Percentiles rank a stretch among this genome's conserved stretches.
phyloP scores from a whole-genome alignment of 1,284 basidiomycete species.

The Puccinia coronata region DNA sequence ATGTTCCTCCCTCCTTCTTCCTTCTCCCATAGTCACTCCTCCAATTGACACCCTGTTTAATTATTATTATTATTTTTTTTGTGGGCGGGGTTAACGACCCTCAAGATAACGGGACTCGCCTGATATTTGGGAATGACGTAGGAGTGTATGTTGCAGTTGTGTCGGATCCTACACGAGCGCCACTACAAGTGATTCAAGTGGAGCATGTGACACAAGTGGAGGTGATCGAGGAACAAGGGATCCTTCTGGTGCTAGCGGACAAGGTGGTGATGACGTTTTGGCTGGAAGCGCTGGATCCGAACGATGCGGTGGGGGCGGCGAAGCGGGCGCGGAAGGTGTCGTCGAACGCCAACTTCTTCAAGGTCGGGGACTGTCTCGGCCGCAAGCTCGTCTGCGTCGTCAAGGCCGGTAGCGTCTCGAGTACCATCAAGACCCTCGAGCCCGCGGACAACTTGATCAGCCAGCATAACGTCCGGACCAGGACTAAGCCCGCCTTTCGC shows the following conservation, averaged over 20 bases:
- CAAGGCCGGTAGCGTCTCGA: conserved; percentile 89
- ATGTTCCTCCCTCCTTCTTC: conserved; percentile 48
- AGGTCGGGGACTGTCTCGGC: conserved; percentile 87
- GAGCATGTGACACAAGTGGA: conserved; percentile 93
- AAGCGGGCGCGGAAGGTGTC: conserved; percentile 94
- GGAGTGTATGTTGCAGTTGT: conserved; percentile 93
- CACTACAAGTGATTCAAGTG: conserved; percentile 84
- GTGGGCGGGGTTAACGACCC: neutral
- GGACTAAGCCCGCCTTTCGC: conserved; percentile 65
- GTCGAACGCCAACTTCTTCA: conserved; percentile 96
- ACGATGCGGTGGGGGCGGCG: conserved; percentile 84
- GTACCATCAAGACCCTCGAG: conserved; percentile 96
- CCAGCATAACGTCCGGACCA: neutral
- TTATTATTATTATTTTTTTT: neutral
- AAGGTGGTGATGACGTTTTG: conserved; percentile 85
- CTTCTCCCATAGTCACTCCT: too few relatives aligned
- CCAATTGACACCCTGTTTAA: neutral
- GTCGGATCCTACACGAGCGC: conserved; percentile 72
- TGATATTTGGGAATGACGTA: conserved; percentile 95
- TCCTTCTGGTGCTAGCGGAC: conserved; percentile 86
- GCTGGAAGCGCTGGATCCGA: conserved; percentile 84
- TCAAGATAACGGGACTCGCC: conserved; percentile 68
- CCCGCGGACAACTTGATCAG: conserved; percentile 62
- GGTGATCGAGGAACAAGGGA: conserved; percentile 91
- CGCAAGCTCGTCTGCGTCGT: conserved; percentile 96